Evolutionary conservation across 306 rosid species (phyloP), one percentile per base, ranked within the genome.

Genomic region (Betula pendula): DNA sequence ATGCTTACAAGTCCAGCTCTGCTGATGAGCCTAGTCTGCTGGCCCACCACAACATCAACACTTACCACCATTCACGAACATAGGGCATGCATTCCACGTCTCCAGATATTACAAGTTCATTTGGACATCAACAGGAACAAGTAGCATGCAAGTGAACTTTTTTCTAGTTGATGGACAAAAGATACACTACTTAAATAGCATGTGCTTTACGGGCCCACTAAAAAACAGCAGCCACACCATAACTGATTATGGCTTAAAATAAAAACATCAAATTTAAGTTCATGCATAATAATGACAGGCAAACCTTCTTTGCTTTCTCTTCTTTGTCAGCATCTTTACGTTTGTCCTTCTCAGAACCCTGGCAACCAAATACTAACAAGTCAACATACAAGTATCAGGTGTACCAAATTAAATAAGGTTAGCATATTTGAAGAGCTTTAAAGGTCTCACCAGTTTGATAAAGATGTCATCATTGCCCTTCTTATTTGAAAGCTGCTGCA

Each of bases 331-430:
- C 89, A 19, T 96, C 99, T 75, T 86, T 96, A 76, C 92, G 94
- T 79, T 85, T 96, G 67, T 96, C 99, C 85, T 96, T 96, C 49
- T 92, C 99, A 83, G 94, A 84, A 56, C 99, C 93, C 98, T 96
- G 65, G 3, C 14, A 67, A 72, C 8, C 10, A 75, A 71, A 51
- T 2, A 27, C 12, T 16, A 5, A 47, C 6, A 1, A 7, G 35
- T 77, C 15, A 79, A 3, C 53, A 70, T 24, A 51, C 29, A 22
- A 24, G 27, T 22, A 74, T 15, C 19, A 50, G 45, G 24, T 5
- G 9, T 5, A 74, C 16, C 1, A 53, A 38, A 48, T 17, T 6
- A 48, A 66, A 8, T 5, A 17, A 2, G 33, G 38, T 29, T 22
- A 12, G 15, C 49, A 59, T 17, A 6, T 10, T 25, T 17, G 73